phyloP scores from a whole-genome alignment of 495 filamentous ascomycete genomes.

The Xylaria grammica region DNA sequence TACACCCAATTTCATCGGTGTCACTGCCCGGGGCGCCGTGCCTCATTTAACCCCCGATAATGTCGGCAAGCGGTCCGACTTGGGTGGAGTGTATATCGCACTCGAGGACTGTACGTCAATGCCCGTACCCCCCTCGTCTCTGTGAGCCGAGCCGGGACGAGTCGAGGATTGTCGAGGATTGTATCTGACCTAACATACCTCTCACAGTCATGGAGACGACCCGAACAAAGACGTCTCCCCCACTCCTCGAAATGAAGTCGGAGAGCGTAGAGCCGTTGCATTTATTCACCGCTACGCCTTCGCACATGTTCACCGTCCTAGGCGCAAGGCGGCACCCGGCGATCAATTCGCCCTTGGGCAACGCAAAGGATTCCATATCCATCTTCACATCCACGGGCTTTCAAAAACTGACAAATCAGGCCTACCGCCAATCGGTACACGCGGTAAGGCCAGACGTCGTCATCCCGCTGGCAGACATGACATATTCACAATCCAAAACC shows the following conservation, averaged over 20 bases:
- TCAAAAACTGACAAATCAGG: conserved; percentile 64
- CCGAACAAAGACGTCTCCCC: conserved; percentile 44
- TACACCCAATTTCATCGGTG: conserved; percentile 81
- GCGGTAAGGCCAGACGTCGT: conserved; percentile 79
- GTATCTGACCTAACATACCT: conserved; percentile 8
- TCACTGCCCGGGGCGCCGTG: conserved; percentile 80
- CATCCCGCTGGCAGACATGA: conserved; percentile 78
- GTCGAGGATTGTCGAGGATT: background rate
- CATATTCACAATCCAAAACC: conserved; percentile 49
- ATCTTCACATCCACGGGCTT: conserved; percentile 87
- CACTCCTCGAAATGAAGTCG: conserved; percentile 17
- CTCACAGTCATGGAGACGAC: conserved; percentile 76
- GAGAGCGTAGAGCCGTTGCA: conserved; percentile 59
- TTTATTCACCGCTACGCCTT: conserved; percentile 69
- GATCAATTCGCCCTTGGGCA: conserved; percentile 71
- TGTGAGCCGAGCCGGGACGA: background rate
- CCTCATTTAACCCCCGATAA: conserved; percentile 91
- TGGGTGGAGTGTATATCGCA: conserved; percentile 76
- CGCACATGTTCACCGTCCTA: conserved; percentile 68
- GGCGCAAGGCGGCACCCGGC: conserved; percentile 78
- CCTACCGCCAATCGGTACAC: conserved; percentile 68
- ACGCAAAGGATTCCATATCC: conserved; percentile 72
- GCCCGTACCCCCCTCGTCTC: background rate
- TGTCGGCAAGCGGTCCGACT: conserved; percentile 64
- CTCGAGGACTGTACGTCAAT: conserved; percentile 86